Evolutionary conservation across 805 yeast species (phyloP).

Genomic region (Barnettozyma siamensis): DNA sequence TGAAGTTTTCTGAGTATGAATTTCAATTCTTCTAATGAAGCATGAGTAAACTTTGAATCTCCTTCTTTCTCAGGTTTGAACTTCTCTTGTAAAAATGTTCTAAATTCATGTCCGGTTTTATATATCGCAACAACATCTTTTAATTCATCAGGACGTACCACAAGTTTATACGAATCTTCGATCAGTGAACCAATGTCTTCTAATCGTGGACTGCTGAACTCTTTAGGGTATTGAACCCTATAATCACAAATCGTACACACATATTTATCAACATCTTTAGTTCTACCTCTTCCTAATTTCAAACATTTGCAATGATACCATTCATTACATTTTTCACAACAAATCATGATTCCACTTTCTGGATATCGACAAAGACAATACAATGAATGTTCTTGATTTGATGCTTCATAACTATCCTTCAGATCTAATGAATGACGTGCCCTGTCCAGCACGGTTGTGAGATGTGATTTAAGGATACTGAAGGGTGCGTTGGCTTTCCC

Average conservation of each 20-base stretch:
- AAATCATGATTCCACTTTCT: conserved; percentile 62
- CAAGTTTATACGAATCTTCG: conserved; percentile 25
- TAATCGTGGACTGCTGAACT: conserved; percentile 29
- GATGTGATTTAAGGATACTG: conserved; percentile 24
- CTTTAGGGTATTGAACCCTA: conserved; percentile 26
- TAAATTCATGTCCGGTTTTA: conserved; percentile 18
- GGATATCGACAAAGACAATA: conserved; percentile 60
- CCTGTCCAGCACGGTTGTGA: conserved; percentile 20
- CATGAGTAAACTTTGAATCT: conserved; percentile 18
- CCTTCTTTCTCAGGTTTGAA: conserved; percentile 19
- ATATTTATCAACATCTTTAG: conserved; percentile 32
- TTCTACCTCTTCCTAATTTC: conserved; percentile 30
- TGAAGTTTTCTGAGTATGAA: conserved; percentile 43
- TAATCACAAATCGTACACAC: conserved; percentile 52
- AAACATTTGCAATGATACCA: conserved; percentile 68
- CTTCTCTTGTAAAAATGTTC: conserved; percentile 14
- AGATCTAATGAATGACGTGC: conserved; percentile 21
- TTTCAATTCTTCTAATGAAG: conserved; percentile 26
- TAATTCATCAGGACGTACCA: conserved; percentile 31
- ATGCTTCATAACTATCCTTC: conserved; percentile 21
- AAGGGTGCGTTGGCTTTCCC: conserved; percentile 32
- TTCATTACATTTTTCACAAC: conserved; percentile 63
- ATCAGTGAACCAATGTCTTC: conserved; percentile 28
- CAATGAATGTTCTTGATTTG: conserved; percentile 18
- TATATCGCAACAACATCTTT: conserved; percentile 15